Base-by-base conservation (phyloP, 495 filamentous ascomycete species). In the Darksidea phi region DNA sequence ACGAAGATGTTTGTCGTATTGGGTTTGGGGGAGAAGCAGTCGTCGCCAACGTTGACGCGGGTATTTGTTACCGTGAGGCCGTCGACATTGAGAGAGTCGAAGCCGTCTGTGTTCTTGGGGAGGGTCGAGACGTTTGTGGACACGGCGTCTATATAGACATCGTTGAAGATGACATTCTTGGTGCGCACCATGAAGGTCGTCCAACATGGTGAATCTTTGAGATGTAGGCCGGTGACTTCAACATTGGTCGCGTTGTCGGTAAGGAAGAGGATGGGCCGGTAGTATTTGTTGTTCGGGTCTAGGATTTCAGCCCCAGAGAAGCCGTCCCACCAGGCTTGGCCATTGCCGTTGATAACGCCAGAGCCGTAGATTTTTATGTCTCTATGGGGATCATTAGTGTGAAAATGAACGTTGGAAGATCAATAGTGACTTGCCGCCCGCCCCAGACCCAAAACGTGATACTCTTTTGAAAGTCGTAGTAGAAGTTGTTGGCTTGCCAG, bases 1-100 rank as follows among this genome's bases (percentile, higher is more conserved):
- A 89, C 81, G 11, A 90, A 74, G 54, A 90, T 84, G 57, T 89
- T 79, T 18, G 85, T 88, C 68, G 79, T 84, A 70, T 89, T 89
- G 2, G 87, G 87, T 71, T 90, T 89, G 77, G 89, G 88, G 13
- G 83, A 83, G 21, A 89, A 86, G 61, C 86, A 89, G 67, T 89
- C 84, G 61, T 90, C 86, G 21, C 84, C 84, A 52, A 89, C 89
- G 65, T 85, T 78, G 50, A 90, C 80, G 18, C 79, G 76, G 1
- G 83, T 86, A 68, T 90, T 82, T 64, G 88, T 86, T 34, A 89
- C 87, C 0, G 83, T 80, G 48, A 86, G 79, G 25, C 82, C 81
- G 0, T 74, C 71, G 8, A 81, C 84, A 10, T 84, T 80, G 67
- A 88, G 88, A 1, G 82, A 82, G 67, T 88, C 86, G 57, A 66